A percentile compares a stretch with the other conserved stretches of the same genome.
phyloP scores from a whole-genome alignment of 257 asterid species.

The Nicotiana benthamiana region DNA sequence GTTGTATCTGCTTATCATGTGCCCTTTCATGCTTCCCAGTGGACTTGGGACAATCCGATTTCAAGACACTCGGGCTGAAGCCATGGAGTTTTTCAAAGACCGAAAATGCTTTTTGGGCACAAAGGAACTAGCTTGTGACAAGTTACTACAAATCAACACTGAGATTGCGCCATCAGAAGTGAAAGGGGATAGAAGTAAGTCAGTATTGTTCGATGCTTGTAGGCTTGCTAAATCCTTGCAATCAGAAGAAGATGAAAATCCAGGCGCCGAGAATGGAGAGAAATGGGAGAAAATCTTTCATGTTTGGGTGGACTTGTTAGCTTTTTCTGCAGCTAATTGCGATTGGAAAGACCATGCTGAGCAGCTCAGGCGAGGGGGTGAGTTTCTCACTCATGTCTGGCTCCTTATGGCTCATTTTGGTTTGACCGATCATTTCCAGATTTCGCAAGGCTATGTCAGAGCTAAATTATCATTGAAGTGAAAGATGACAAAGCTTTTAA shows the following conservation, averaged over 20 bases:
- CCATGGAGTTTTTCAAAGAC: constrained; percentile 7
- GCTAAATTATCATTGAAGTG: neutral
- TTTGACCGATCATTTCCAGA: constrained; percentile 1
- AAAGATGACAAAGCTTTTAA: neutral
- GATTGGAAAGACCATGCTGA: constrained; percentile 5
- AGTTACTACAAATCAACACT: neutral
- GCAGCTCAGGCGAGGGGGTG: constrained; percentile 7
- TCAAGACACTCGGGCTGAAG: constrained; percentile 26
- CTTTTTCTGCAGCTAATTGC: constrained; percentile 7
- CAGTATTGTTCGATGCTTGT: constrained; percentile 20
- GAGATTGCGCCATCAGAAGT: constrained; percentile 8
- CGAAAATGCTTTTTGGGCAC: neutral
- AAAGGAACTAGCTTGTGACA: neutral
- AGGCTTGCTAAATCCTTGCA: constrained; percentile 1
- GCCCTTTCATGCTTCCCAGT: constrained; percentile 29
- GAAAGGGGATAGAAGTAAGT: constrained; percentile 30
- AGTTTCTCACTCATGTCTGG: constrained; percentile 7
- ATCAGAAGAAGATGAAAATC: neutral
- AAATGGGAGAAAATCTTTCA: constrained; percentile 21
- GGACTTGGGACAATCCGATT: constrained; percentile 27
- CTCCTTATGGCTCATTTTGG: constrained; percentile 1
- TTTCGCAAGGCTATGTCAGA: constrained; percentile 1
- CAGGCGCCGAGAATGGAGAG: neutral
- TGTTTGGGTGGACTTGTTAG: constrained; percentile 12
- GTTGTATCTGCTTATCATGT: constrained; percentile 18